phyloP scores from a whole-genome alignment of 78 protist species.

The Monocercomonoides exilis region DNA sequence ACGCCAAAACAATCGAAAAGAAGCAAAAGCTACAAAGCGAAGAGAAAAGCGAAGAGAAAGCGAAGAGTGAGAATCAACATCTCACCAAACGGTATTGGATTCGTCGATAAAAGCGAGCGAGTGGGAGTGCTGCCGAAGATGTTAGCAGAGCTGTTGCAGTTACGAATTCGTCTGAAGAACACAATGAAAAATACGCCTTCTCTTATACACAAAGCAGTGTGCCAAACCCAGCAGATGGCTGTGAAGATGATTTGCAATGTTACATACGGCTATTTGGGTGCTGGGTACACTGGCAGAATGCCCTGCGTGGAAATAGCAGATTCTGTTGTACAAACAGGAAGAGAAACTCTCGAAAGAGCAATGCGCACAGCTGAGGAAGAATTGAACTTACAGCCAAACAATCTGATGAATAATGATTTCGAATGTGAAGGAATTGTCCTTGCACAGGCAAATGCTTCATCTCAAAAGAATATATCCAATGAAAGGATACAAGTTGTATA shows the following conservation, averaged over 20 bases:
- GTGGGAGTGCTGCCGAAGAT: constrained; percentile 18
- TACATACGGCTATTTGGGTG: constrained; percentile 30
- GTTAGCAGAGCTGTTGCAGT: constrained; percentile 13
- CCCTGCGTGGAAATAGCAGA: constrained; percentile 33
- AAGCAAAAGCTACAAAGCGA: no score
- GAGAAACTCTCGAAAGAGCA: constrained; percentile 15
- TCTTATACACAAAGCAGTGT: background rate
- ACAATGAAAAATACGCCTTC: background rate
- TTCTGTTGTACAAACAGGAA: constrained; percentile 11
- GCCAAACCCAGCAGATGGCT: background rate
- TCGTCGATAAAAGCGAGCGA: background rate
- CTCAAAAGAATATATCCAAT: no score
- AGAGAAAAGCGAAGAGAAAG: no score
- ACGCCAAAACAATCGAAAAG: no score
- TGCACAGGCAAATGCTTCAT: no score
- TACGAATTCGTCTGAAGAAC: background rate
- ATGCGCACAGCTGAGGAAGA: background rate
- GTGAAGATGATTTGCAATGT: constrained; percentile 28
- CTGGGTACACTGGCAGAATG: constrained; percentile 33
- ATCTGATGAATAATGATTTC: no score
- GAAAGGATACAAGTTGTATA: constrained; percentile 22
- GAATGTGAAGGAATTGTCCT: no score
- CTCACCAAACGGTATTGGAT: background rate
- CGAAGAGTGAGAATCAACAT: background rate
- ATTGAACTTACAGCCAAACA: no score